Percentiles rank a stretch among this genome's conserved stretches.
These are phyloP conservation scores for Singerocomus inundabilis DNA, from an alignment of 1,284 basidiomycete genomes.

Conservation along the genomic window DNA sequence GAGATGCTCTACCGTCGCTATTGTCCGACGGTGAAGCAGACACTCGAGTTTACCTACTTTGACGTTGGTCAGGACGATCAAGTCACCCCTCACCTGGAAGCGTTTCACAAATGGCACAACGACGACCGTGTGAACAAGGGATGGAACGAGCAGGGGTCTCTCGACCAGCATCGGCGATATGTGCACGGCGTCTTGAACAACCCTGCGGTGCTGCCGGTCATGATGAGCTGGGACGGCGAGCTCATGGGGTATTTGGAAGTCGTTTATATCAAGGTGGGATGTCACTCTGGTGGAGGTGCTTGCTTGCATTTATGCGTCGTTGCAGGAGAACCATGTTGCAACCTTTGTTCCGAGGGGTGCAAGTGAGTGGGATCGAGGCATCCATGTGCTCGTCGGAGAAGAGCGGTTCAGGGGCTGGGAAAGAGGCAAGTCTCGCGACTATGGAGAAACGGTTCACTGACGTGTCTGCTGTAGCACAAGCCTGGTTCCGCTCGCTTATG, in stretches of 20 bases:
- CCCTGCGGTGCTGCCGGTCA: conserved; percentile 44
- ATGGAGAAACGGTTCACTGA: neutral
- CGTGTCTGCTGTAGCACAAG: conserved; percentile 34
- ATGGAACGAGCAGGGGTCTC: conserved; percentile 50
- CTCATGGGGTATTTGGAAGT: conserved; percentile 54
- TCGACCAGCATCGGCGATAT: conserved; percentile 51
- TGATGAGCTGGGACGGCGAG: conserved; percentile 54
- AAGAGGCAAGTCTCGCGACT: conserved; percentile 32
- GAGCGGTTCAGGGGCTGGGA: conserved; percentile 44
- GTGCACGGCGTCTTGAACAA: conserved; percentile 40
- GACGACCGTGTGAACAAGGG: conserved; percentile 46
- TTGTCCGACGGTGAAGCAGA: conserved; percentile 42
- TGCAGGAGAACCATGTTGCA: conserved; percentile 43
- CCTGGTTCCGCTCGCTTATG: conserved; percentile 45
- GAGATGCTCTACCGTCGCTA: conserved; percentile 49
- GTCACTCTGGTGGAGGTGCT: neutral
- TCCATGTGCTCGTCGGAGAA: conserved; percentile 51
- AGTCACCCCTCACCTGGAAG: conserved; percentile 40
- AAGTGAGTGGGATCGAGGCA: conserved; percentile 50
- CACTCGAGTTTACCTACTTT: conserved; percentile 45
- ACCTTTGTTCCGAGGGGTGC: conserved; percentile 40
- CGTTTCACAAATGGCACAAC: conserved; percentile 55
- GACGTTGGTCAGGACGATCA: conserved; percentile 35
- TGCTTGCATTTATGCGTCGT: neutral
- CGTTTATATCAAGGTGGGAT: conserved; percentile 47